Evolutionary conservation across 2,329 filamentous ascomycete species (phyloP).

Genomic region (Cephalotrichum gorgonifer): DNA sequence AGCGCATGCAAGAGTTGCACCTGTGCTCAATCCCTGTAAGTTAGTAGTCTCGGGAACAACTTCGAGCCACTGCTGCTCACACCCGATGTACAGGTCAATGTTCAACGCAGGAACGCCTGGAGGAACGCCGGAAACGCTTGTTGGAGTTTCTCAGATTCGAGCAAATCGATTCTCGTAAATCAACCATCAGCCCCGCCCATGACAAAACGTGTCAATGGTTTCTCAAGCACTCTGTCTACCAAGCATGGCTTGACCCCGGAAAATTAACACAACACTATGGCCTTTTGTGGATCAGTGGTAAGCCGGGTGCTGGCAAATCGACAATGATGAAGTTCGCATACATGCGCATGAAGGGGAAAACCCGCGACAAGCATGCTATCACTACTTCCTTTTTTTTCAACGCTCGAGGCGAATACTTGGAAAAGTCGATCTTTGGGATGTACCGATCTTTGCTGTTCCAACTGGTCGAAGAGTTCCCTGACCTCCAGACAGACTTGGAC

Average conservation of each 20-base stretch:
- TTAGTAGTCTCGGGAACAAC: neutral
- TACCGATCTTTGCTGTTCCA: slow-evolving; percentile 39
- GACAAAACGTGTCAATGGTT: slow-evolving; percentile 13
- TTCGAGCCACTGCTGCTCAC: neutral
- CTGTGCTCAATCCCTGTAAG: neutral
- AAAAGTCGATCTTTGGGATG: slow-evolving; percentile 35
- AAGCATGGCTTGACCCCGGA: slow-evolving; percentile 6
- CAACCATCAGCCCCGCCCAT: slow-evolving; percentile 7
- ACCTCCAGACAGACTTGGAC: slow-evolving; percentile 23
- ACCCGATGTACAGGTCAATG: neutral
- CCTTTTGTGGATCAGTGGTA: slow-evolving; percentile 36
- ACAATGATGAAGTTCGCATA: slow-evolving; percentile 31
- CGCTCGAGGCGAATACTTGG: slow-evolving; percentile 28
- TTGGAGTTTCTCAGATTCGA: slow-evolving; percentile 8
- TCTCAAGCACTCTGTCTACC: slow-evolving; percentile 4
- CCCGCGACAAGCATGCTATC: slow-evolving; percentile 4
- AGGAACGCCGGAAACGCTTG: neutral
- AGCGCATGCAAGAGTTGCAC: neutral
- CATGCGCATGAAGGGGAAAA: slow-evolving; percentile 9
- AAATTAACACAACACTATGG: slow-evolving; percentile 17
- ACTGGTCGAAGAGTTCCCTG: slow-evolving; percentile 22
- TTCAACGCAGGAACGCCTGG: neutral
- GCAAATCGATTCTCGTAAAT: slow-evolving; percentile 7
- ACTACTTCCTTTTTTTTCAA: slow-evolving; percentile 39
- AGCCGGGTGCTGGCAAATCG: slow-evolving; percentile 34